Evolutionary conservation across 805 yeast species (phyloP).

Genomic region (Schizosaccharomyces pombe): ASM294v3 CU329670.1:3185501-3186000

Average conservation of each 20-base stretch:
- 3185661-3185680: neutral
- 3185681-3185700: neutral
- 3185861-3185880: constrained; percentile 81
- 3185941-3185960: constrained; percentile 36
- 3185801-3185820: constrained; percentile 42
- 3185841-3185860: constrained; percentile 66
- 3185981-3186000: constrained; percentile 38
- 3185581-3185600: neutral
- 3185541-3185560: constrained; percentile 2
- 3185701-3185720: constrained; percentile 73
- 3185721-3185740: constrained; percentile 57
- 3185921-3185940: constrained; percentile 32
- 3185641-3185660: too few relatives aligned
- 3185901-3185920: constrained; percentile 51
- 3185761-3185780: constrained; percentile 75
- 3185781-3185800: constrained; percentile 47
- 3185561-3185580: constrained; percentile 4
- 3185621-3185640: too few relatives aligned
- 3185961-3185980: constrained; percentile 39
- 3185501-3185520: too few relatives aligned
- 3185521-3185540: neutral
- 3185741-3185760: constrained; percentile 79
- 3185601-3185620: too few relatives aligned
- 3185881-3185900: constrained; percentile 68
- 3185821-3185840: constrained; percentile 36